These are phyloP conservation scores for Metschnikowia anglica DNA, from an alignment of 805 yeast species.

Conservation along the genomic window DNA sequence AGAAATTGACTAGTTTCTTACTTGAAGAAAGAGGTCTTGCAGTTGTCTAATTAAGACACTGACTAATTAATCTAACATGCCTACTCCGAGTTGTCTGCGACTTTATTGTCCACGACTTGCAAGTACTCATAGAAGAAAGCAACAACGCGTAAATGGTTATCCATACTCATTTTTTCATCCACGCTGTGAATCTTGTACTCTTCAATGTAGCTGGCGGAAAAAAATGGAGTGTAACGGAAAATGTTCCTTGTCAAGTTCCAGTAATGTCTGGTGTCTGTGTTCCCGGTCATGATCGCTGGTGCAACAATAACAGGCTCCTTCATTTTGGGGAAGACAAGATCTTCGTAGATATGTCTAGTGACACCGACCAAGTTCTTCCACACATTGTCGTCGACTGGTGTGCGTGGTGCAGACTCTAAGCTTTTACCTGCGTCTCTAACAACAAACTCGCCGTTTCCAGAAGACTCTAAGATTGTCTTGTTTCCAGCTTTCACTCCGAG, in stretches of 20 bases:
- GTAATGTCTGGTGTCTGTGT: conserved; percentile 62
- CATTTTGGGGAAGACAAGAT: conserved; percentile 24
- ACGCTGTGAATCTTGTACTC: conserved; percentile 34
- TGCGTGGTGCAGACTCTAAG: conserved; percentile 53
- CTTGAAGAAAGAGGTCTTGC: not conserved
- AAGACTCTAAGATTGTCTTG: conserved; percentile 21
- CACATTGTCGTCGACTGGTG: conserved; percentile 36
- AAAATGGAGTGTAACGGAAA: conserved; percentile 45
- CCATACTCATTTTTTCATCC: conserved; percentile 33
- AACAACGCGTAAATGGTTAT: conserved; percentile 33
- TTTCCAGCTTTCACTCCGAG: conserved; percentile 48
- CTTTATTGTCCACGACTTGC: conserved; percentile 17
- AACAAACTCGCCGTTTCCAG: conserved; percentile 44
- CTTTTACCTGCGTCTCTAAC: conserved; percentile 23
- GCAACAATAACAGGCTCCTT: conserved; percentile 38
- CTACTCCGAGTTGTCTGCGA: conserved; percentile 8
- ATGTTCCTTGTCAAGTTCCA: conserved; percentile 56
- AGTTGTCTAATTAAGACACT: too few species aligned
- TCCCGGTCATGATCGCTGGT: conserved; percentile 55
- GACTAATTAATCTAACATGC: too few species aligned
- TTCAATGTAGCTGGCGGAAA: conserved; percentile 15
- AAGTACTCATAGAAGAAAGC: conserved; percentile 39
- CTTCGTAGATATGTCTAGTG: conserved; percentile 22
- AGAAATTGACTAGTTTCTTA: not conserved
- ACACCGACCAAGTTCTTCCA: conserved; percentile 22